Percentiles rank a stretch among this genome's conserved stretches.
Conservation (phyloP, 2,329 filamentous ascomycete species). For the Sporothrix euskadiensis region DNA sequence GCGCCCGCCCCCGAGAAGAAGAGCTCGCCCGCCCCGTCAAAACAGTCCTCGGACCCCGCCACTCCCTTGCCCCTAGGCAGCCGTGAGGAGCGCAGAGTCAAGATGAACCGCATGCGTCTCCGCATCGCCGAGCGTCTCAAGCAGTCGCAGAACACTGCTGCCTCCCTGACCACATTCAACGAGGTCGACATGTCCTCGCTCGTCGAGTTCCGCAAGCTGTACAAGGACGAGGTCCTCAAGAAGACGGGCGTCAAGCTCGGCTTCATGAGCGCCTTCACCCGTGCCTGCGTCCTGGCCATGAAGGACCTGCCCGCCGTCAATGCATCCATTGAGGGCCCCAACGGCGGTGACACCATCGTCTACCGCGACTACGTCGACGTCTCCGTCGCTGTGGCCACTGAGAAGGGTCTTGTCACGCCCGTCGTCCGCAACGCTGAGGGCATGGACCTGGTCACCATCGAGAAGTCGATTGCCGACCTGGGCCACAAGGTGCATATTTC, state of each 20-base stretch:
- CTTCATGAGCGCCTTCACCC: constrained; percentile 99
- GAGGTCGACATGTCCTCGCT: constrained; percentile 98
- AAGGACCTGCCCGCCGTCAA: constrained; percentile 93
- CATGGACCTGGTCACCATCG: constrained; percentile 85
- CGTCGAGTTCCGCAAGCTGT: constrained; percentile 95
- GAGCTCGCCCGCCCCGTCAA: constrained; percentile 35
- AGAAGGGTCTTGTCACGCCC: constrained; percentile 95
- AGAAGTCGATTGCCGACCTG: constrained; percentile 88
- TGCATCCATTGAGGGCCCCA: constrained; percentile 92
- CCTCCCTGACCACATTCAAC: constrained; percentile 96
- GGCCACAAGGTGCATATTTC: constrained; percentile 76
- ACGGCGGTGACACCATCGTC: constrained; percentile 94
- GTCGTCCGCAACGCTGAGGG: constrained; percentile 91
- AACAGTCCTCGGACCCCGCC: constrained; percentile 39
- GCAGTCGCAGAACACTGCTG: constrained; percentile 98
- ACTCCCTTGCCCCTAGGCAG: constrained; percentile 59
- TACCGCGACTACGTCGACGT: constrained; percentile 98
- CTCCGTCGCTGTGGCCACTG: constrained; percentile 93
- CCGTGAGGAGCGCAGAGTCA: constrained; percentile 89
- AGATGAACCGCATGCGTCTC: constrained; percentile 99
- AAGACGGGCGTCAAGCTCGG: constrained; percentile 96
- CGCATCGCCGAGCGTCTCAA: constrained; percentile 97
- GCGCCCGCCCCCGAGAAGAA: constrained; percentile 39
- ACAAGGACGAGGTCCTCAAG: constrained; percentile 95
- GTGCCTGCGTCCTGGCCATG: constrained; percentile 87